phyloP scores from a whole-genome alignment of 2,329 filamentous ascomycete genomes.

The Calonectria ilicicola region DNA sequence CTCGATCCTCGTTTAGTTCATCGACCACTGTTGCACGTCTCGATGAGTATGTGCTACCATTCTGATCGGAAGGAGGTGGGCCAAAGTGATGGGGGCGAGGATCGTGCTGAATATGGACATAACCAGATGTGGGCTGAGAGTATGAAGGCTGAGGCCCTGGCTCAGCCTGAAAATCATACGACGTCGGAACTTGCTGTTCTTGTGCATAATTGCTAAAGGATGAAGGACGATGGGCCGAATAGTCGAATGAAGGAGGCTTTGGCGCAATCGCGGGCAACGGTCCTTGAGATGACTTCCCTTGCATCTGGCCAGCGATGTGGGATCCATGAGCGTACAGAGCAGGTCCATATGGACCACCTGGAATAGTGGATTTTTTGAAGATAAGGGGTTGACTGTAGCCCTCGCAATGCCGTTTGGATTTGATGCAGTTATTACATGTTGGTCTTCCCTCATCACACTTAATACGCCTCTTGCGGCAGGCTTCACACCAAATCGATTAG shows the following conservation, averaged over 20 bases:
- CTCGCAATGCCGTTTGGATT: slow-evolving; percentile 86
- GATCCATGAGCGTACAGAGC: slow-evolving; percentile 56
- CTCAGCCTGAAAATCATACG: slow-evolving; percentile 37
- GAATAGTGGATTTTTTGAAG: slow-evolving; percentile 77
- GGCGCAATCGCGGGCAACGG: slow-evolving; percentile 60
- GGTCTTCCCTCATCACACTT: slow-evolving; percentile 95
- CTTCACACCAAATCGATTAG: slow-evolving; percentile 56
- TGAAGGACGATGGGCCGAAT: slow-evolving; percentile 35
- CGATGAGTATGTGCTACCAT: slow-evolving; percentile 10
- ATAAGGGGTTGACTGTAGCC: slow-evolving; percentile 85
- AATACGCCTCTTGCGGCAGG: slow-evolving; percentile 93
- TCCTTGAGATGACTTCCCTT: slow-evolving; percentile 54
- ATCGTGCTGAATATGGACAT: slow-evolving; percentile 29
- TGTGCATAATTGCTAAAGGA: slow-evolving; percentile 33
- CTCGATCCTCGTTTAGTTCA: slow-evolving; percentile 16
- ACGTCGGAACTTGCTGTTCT: slow-evolving; percentile 24
- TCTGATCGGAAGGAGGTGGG: slow-evolving; percentile 24
- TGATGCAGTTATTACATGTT: slow-evolving; percentile 85
- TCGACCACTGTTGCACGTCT: slow-evolving; percentile 17
- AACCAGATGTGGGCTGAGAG: slow-evolving; percentile 22
- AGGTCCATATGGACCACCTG: slow-evolving; percentile 57
- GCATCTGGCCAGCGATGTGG: slow-evolving; percentile 44
- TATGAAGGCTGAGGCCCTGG: slow-evolving; percentile 26
- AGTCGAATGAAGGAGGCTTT: slow-evolving; percentile 57
- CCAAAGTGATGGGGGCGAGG: slow-evolving; percentile 30